Base-by-base conservation (phyloP, 2,329 filamentous ascomycete species). In the Knufia fluminis region DNA sequence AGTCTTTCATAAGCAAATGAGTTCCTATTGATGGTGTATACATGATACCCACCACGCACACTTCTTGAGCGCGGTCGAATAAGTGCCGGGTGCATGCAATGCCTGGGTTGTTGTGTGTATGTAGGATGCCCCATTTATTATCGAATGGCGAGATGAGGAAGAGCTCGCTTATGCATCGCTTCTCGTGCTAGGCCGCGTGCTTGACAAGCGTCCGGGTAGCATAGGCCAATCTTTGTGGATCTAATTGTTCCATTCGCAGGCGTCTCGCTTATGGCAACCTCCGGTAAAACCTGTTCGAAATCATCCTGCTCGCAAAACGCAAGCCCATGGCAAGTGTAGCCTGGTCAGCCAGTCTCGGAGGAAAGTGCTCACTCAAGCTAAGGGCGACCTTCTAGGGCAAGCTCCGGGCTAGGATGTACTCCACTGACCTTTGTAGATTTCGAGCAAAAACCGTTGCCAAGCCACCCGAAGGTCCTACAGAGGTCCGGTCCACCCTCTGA, bases 371-470 rank as follows among this genome's bases (percentile, higher is more conserved):
- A 48, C 23, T 12, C 22, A n/a, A 48, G 45, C 45, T 48, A 40
- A 38, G 33, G 35, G 23, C 45, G 40, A 40, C 16, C 22, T 28
- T 26, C 33, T 48, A 40, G 23, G 45, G 45, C 20, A 38, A 40
- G 45, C 23, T 40, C 40, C 16, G 22, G 35, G 22, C 33, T 40
- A 39, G 33, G 24, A 35, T 35, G 12, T 14, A 22, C 38, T 43
- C 46, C 46, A 49, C 46, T 43, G 19, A 49, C 46, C 39, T 39
- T 32, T 14, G 9, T 10, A 23, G 31, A 20, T 20, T 22, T 17
- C 20, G 28, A 22, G 22, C 14, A 28, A 43, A 48, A 49, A 49
- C 46, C 46, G 46, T 49, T 49, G 46, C 46, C 46, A 49, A 49
- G 46, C 16, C 19, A 22, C 24, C 43, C 46, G n/a, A 32, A 19